Conservation (phyloP, 495 filamentous ascomycete genomes). For the Hypoxylon lienhwacheense region DNA sequence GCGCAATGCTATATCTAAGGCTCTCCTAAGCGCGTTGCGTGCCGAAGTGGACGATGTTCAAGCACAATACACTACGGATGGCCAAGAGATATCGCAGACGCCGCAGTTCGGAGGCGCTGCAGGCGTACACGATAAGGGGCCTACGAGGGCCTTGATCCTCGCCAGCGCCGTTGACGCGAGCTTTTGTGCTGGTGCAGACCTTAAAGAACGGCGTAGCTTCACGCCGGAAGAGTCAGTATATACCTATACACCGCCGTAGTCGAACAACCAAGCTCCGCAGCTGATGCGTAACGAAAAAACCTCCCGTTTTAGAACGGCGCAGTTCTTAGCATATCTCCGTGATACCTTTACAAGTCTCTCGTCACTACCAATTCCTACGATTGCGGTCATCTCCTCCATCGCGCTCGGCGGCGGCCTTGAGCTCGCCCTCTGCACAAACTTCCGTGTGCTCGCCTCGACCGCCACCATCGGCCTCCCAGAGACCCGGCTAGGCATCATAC, state of each 20-base stretch:
- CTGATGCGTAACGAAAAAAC: conserved; percentile 4
- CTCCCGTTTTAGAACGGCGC: conserved; percentile 57
- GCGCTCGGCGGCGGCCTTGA: conserved; percentile 94
- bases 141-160: conserved; percentile 76
- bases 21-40: conserved; percentile 69
- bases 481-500: conserved; percentile 88
- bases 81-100: conserved; percentile 46
- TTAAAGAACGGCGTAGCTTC: conserved; percentile 83
- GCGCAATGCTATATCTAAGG: conserved; percentile 85
- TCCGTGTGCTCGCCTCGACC: conserved; percentile 77
- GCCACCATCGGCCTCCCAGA: conserved; percentile 83
- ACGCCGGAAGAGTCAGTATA: conserved; percentile 62
- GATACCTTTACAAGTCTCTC: conserved; percentile 68
- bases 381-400: conserved; percentile 75
- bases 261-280: background rate
- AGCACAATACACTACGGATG: conserved; percentile 61
- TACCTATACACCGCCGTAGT: background rate
- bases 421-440: conserved; percentile 79
- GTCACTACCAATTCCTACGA: conserved; percentile 79
- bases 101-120: conserved; percentile 45
- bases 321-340: conserved; percentile 77
- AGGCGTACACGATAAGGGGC: conserved; percentile 46
- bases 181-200: conserved; percentile 93
- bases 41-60: conserved; percentile 70
- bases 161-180: conserved; percentile 74